Conservation (phyloP, 1,284 basidiomycete genomes). For the Austropuccinia psidii region DNA sequence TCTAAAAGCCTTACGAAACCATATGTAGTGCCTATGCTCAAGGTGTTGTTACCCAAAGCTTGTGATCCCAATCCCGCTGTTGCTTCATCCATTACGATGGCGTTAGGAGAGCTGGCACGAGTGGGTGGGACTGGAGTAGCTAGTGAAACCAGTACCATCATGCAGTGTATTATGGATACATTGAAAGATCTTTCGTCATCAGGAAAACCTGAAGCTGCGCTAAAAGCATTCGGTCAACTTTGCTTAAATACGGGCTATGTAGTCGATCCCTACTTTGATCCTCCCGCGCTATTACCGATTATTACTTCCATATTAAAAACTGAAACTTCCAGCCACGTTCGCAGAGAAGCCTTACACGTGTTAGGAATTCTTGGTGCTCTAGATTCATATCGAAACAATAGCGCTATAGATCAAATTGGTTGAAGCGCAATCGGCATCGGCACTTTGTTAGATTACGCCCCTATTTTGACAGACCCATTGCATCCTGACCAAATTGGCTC, state of each 20-base stretch:
- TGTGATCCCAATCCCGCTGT: conserved; percentile 77
- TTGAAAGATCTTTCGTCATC: conserved; percentile 74
- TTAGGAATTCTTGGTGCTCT: conserved; percentile 95
- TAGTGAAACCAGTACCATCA: conserved; percentile 72
- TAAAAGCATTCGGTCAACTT: conserved; percentile 88
- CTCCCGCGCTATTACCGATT: conserved; percentile 81
- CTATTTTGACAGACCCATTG: conserved; percentile 54
- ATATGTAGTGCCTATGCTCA: conserved; percentile 92
- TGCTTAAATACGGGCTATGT: conserved; percentile 95
- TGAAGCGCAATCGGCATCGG: conserved; percentile 22
- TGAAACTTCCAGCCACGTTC: conserved; percentile 62
- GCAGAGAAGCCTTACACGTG: conserved; percentile 83
- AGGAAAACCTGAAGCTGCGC: conserved; percentile 79
- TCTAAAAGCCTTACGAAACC: conserved; percentile 92
- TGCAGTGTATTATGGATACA: conserved; percentile 80
- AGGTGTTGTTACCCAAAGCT: conserved; percentile 80
- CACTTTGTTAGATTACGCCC: conserved; percentile 34
- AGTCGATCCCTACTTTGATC: conserved; percentile 78
- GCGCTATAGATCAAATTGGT: conserved; percentile 50
- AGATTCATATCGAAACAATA: conserved; percentile 88
- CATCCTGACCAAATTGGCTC: conserved; percentile 53
- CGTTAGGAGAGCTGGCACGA: conserved; percentile 84
- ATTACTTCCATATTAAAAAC: conserved; percentile 78
- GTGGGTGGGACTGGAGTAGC: conserved; percentile 89
- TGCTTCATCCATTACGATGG: conserved; percentile 85